Percentiles rank a stretch among this genome's conserved stretches.
phyloP scores from a whole-genome alignment of 1,284 basidiomycete genomes.

The Ustilago lituana region DNA sequence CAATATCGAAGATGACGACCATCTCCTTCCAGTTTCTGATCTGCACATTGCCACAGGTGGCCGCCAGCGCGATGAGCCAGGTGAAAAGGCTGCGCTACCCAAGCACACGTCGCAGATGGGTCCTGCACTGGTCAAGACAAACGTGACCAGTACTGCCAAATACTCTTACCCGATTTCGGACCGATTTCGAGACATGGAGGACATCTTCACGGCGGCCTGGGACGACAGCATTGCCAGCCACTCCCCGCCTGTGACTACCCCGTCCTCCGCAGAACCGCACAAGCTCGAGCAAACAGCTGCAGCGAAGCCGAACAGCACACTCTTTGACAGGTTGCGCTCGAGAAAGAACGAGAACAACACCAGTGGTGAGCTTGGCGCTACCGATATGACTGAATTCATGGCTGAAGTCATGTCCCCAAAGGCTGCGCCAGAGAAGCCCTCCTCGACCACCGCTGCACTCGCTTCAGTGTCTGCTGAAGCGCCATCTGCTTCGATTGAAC shows the following conservation, averaged over 20 bases:
- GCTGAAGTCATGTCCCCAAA: constrained; percentile 21
- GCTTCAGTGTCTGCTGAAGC: not conserved
- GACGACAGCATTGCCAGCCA: constrained; percentile 34
- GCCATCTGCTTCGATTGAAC: not conserved
- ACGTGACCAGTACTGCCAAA: constrained; percentile 3
- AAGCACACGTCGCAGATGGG: constrained; percentile 7
- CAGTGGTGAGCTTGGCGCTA: not conserved
- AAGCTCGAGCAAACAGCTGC: no score
- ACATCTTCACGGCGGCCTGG: constrained; percentile 35
- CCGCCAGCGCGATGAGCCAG: constrained; percentile 12
- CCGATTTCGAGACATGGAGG: constrained; percentile 29
- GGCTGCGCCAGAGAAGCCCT: not conserved
- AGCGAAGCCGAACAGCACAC: constrained; percentile 15
- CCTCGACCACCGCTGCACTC: not conserved
- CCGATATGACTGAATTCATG: constrained; percentile 29
- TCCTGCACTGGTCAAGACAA: constrained; percentile 13
- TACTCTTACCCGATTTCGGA: constrained; percentile 29
- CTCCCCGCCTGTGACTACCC: no score
- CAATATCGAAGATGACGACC: constrained; percentile 7
- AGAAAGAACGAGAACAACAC: not conserved
- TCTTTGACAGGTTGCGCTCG: constrained; percentile 25
- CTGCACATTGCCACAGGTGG: constrained; percentile 35
- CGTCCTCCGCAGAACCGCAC: no score
- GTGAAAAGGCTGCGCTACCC: not conserved
- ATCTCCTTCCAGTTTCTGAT: constrained; percentile 42